A percentile compares a stretch with the other conserved stretches of the same genome.
These are phyloP conservation scores for Pseudocercospora musae DNA, from an alignment of 2,329 filamentous ascomycete genomes.

Conservation along the genomic window DNA sequence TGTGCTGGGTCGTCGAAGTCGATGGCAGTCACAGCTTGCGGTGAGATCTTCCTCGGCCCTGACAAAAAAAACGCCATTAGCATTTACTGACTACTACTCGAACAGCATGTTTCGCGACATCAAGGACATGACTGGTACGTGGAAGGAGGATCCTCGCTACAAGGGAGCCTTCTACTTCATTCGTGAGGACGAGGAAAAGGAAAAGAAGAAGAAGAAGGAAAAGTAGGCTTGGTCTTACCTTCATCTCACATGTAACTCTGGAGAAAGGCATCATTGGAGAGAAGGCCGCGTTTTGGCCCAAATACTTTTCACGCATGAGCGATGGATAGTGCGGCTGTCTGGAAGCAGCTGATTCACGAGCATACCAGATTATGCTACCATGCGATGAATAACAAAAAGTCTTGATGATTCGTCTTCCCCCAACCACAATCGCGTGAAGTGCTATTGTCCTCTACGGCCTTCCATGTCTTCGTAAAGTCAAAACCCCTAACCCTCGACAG, in stretches of 20 bases:
- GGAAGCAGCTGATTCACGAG: background rate
- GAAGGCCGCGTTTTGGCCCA: constrained; percentile 8
- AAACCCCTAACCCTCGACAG: constrained; percentile 9
- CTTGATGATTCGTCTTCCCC: background rate
- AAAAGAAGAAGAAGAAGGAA: constrained; percentile 12
- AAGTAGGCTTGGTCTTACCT: background rate
- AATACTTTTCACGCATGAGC: background rate
- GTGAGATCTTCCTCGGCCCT: constrained; percentile 16
- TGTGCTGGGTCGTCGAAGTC: constrained; percentile 37
- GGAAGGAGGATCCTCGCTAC: constrained; percentile 36
- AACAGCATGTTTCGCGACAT: constrained; percentile 33
- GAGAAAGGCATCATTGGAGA: constrained; percentile 4
- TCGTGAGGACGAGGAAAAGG: constrained; percentile 29
- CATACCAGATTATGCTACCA: background rate
- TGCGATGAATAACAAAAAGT: constrained; percentile 2
- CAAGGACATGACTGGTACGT: constrained; percentile 35
- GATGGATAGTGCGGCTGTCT: constrained; percentile 4
- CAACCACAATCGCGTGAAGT: background rate
- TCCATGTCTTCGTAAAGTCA: constrained; percentile 3
- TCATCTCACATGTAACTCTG: background rate
- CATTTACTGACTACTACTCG: background rate
- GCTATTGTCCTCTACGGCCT: constrained; percentile 3
- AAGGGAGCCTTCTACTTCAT: constrained; percentile 36
- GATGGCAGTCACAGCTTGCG: constrained; percentile 33
- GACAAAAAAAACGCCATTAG: background rate